Evolutionary conservation across 169 alveolate genomes (phyloP), one percentile per base, ranked within the genome.

Genomic region (Miamiensis avidus): DNA sequence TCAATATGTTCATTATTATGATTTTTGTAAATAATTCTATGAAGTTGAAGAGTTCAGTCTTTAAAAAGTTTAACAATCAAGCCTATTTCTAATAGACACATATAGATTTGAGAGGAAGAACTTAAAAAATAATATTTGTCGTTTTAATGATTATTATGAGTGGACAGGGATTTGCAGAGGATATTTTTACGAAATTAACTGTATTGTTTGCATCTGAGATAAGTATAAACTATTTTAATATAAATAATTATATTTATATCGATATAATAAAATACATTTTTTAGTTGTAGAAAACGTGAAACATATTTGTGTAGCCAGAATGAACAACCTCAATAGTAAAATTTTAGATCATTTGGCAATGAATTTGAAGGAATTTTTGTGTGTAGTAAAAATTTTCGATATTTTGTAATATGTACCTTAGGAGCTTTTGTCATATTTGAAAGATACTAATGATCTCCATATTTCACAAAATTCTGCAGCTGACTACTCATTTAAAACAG

Each of bases 1-100:
- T 79, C 20, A 34, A 69, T 29, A 34, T 31, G 31, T 65, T 79
- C 1, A 49, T 79, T 49, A 74, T 79, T 25, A 79, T 79, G 84
- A 29, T 79, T 26, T 79, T 79, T 64, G 84, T 79, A 28, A 69
- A 79, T 27, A 25, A 0, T 64, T 79, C 84, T n/a, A 79, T 79
- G 84, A 79, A 79, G 26, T 72, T 79, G 0, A 79, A 79, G 64
- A 34, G 75, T 11, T 29, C 84, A n/a, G 65, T 79, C 25, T 79
- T 49, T 64, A 79, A 79, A 32, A 79, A 79, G 64, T 79, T 79
- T 72, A 79, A 29, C 25, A 49, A 49, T 11, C 64, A 49, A 29
- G 76, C 64, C 20, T 79, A 79, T 79, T 27, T 79, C 1, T 29
- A 34, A 26, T 49, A 79, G 64, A 79, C 84, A 15, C 75, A 79